phyloP scores from a whole-genome alignment of 164 flowering plant species.

The Aristolochia fimbriata region DNA sequence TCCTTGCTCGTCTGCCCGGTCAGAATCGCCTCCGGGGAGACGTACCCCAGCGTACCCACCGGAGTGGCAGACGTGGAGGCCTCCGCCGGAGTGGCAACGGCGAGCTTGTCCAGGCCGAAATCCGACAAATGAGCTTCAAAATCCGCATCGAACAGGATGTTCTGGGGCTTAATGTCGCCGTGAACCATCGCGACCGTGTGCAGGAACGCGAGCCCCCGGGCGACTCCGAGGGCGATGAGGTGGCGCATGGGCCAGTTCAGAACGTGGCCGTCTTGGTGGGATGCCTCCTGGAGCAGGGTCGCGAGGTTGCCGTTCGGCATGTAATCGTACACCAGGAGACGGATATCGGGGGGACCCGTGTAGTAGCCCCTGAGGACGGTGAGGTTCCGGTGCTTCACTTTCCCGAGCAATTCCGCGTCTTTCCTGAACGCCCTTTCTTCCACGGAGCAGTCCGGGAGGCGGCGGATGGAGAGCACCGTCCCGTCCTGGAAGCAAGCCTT shows the following conservation, averaged over 20 bases:
- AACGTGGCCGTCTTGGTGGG: constrained; percentile 89
- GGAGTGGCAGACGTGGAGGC: constrained; percentile 41
- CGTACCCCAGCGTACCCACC: constrained; percentile 72
- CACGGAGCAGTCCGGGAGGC: constrained; percentile 49
- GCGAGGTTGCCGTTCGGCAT: constrained; percentile 95
- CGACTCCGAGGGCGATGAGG: constrained; percentile 80
- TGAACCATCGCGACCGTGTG: constrained; percentile 55
- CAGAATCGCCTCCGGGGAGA: constrained; percentile 60
- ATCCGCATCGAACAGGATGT: constrained; percentile 82
- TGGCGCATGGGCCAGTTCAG: constrained; percentile 99
- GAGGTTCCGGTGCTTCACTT: constrained; percentile 68
- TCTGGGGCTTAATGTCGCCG: constrained; percentile 81
- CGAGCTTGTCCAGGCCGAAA: constrained; percentile 55
- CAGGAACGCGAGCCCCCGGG: constrained; percentile 71
- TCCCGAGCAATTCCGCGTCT: constrained; percentile 74
- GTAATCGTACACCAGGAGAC: constrained; percentile 84
- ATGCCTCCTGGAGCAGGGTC: constrained; percentile 83
- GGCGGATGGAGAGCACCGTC: constrained; percentile 65
- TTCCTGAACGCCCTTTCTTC: constrained; percentile 43
- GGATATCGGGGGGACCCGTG: constrained; percentile 46
- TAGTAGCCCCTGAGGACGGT: constrained; percentile 91
- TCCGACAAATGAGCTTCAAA: constrained; percentile 94
- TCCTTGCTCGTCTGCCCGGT: constrained; percentile 54
- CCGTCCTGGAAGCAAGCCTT: constrained; percentile 76
- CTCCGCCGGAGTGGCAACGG: constrained; percentile 27